phyloP scores from a whole-genome alignment of 768 basidiomycete species.

The Mycena kentingensis region DNA sequence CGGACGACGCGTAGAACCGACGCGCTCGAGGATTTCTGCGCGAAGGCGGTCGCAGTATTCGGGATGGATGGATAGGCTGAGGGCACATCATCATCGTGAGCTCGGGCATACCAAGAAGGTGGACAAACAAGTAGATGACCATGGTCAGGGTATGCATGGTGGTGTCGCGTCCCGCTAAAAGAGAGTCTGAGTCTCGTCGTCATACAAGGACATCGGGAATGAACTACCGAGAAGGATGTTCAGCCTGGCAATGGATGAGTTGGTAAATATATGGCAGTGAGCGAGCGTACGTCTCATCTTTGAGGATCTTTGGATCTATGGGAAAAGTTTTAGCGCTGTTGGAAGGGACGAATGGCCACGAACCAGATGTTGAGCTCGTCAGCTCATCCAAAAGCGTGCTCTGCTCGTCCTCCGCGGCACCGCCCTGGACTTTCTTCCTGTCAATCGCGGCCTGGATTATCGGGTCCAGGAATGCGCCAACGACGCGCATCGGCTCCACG shows the following conservation, averaged over 20 bases:
- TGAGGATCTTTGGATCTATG: constrained; percentile 43
- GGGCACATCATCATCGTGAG: not conserved
- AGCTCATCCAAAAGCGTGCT: constrained; percentile 53
- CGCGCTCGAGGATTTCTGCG: constrained; percentile 48
- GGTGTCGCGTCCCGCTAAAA: constrained; percentile 7
- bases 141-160: constrained; percentile 38
- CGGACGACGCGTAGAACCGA: constrained; percentile 47
- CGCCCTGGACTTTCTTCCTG: constrained; percentile 33
- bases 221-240: constrained; percentile 22
- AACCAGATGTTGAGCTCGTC: constrained; percentile 54
- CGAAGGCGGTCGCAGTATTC: constrained; percentile 46
- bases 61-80: constrained; percentile 38
- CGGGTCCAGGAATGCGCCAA: constrained; percentile 57
- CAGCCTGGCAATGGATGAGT: constrained; percentile 2
- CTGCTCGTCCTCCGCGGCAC: constrained; percentile 3
- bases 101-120: not conserved
- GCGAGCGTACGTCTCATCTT: constrained; percentile 44
- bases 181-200: no score
- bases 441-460: constrained; percentile 51
- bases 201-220: no score
- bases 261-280: not conserved
- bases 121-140: constrained; percentile 31
- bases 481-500: constrained; percentile 45
- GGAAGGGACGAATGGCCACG: constrained; percentile 1
- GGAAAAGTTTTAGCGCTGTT: not conserved